Base-by-base conservation (phyloP, 208 protist species). In the Leptomonas pyrrhocoris region DNA sequence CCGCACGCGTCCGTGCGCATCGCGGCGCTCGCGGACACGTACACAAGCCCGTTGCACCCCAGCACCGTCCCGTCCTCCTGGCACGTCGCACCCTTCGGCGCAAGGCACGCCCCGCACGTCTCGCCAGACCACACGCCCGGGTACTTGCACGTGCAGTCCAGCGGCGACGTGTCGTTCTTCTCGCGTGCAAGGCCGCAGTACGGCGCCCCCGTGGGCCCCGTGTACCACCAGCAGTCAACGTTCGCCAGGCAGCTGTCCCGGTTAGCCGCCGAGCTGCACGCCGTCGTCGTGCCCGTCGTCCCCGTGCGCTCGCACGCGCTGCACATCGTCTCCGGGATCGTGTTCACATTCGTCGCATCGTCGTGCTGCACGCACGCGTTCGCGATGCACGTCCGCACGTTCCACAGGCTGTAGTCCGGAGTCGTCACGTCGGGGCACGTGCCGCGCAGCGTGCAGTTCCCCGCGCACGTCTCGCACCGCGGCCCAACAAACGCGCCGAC, bases 391-490 rank as follows among this genome's bases (percentile, higher is more conserved):
- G 74, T 70, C 21, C 75, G 79, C 25, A 80, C 51, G 64, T 84
- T 81, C 79, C 58, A 80, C 25, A 74, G 49, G 30, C 36, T 27
- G 45, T 69, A 59, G 53, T 49, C 34, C 21, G 63, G 21, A 23
- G 31, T 53, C 18, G 49, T 45, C 51, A 75, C 38, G 36, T 59
- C 38, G 15, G 79, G 79, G 46, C 83, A 88, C 46, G 45, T 65
- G 34, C 83, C 74, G 67, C 69, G 50, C 42, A 50, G 25, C 28
- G 68, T 64, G 51, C 83, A 88, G 31, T 45, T 55, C 48, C 78
- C 76, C 2, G 67, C 57, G 59, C 83, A 88, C 43, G 66, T 76
- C 72, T 82, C 68, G 58, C 83, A 88, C 46, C 77, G 83, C 45
- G 67, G 65, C 40, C 79, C 83, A 19, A 62, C 72, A 49, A 80